phyloP scores from a whole-genome alignment of 2,329 filamentous ascomycete genomes.

The Endoconidiophora polonica region DNA sequence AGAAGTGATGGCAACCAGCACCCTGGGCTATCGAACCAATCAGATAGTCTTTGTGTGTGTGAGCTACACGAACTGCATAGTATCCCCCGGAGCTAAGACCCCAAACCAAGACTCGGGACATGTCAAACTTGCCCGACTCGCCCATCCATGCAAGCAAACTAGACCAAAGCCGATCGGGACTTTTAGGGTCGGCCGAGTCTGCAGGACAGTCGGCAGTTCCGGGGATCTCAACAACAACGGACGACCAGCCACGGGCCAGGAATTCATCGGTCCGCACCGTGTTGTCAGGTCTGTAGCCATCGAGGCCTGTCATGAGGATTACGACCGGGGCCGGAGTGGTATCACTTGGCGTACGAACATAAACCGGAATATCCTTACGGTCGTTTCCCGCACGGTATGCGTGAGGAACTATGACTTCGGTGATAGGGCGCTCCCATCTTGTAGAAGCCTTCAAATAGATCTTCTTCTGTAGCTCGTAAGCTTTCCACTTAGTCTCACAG shows the following conservation, averaged over 20 bases:
- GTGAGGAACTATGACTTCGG: constrained; percentile 47
- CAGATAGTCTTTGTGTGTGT: constrained; percentile 42
- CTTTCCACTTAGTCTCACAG: constrained; percentile 36
- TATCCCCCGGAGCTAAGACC: constrained; percentile 50
- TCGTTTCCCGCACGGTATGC: constrained; percentile 32
- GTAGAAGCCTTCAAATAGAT: constrained; percentile 40
- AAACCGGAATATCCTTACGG: constrained; percentile 41
- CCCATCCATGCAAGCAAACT: constrained; percentile 45
- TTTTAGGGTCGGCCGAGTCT: constrained; percentile 40
- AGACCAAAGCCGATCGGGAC: constrained; percentile 44
- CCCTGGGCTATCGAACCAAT: constrained; percentile 42
- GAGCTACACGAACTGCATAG: constrained; percentile 50
- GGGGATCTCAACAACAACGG: constrained; percentile 39
- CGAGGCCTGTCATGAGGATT: constrained; percentile 43
- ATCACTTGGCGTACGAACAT: constrained; percentile 42
- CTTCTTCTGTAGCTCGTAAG: constrained; percentile 49
- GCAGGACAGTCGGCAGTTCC: constrained; percentile 44
- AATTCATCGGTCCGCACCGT: constrained; percentile 45
- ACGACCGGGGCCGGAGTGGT: constrained; percentile 28
- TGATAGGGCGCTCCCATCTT: constrained; percentile 39
- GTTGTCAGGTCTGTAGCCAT: constrained; percentile 48
- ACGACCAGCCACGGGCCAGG: constrained; percentile 43
- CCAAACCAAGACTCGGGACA: constrained; percentile 41
- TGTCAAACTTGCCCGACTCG: constrained; percentile 34
- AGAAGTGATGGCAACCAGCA: constrained; percentile 38